These are phyloP conservation scores for Sanguinoderma infundibulare DNA, from an alignment of 1,284 basidiomycete genomes.

Conservation along the genomic window DNA sequence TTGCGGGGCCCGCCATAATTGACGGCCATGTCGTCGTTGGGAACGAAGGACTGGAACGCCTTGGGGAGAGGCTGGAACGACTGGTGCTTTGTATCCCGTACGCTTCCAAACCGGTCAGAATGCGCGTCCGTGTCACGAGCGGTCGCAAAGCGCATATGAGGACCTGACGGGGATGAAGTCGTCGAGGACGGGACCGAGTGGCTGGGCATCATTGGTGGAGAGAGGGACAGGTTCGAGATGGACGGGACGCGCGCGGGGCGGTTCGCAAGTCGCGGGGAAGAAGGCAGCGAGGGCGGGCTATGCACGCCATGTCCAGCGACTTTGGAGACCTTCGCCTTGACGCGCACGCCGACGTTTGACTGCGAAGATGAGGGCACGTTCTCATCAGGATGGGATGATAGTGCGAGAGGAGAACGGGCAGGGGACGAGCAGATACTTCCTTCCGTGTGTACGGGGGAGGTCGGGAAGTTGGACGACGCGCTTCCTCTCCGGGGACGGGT, in stretches of 20 bases:
- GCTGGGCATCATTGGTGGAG: conserved; percentile 28
- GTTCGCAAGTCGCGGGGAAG: conserved; percentile 26
- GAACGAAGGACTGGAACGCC: conserved; percentile 23
- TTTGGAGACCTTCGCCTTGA: conserved; percentile 36
- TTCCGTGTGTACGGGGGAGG: conserved; percentile 24
- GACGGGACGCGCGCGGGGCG: conserved; percentile 33
- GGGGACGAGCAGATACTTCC: conserved; percentile 20
- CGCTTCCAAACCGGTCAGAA: conserved; percentile 26
- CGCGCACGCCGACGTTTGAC: conserved; percentile 27
- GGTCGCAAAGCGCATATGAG: background rate
- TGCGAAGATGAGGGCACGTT: conserved; percentile 20
- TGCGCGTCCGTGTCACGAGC: conserved; percentile 6
- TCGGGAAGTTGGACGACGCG: conserved; percentile 31
- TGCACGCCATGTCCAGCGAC: conserved; percentile 24
- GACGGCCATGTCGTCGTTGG: conserved; percentile 37
- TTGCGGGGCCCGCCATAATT: conserved; percentile 28
- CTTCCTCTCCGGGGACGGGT: conserved; percentile 31
- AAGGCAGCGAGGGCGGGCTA: conserved; percentile 24
- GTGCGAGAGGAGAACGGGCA: conserved; percentile 21
- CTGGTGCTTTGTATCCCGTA: conserved; percentile 28
- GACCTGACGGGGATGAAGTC: conserved; percentile 17
- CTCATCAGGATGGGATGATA: conserved; percentile 26
- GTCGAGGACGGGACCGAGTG: conserved; percentile 24
- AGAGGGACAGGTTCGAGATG: conserved; percentile 32
- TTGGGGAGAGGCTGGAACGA: conserved; percentile 27